Base-by-base conservation (phyloP, 1,284 basidiomycete species). In the Ceratobasidium sp. region DNA sequence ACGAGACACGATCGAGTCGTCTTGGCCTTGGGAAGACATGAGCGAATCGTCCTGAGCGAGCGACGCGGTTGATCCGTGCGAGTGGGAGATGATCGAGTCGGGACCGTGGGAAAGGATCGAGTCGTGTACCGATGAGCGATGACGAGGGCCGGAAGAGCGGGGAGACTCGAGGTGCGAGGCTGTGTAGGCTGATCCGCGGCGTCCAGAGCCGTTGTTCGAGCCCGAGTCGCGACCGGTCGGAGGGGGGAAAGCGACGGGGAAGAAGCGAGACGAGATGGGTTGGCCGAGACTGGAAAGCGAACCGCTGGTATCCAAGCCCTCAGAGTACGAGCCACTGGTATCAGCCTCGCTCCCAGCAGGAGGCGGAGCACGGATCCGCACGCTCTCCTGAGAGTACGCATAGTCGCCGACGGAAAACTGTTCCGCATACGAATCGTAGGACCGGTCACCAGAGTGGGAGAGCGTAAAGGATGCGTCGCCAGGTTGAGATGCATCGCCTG, bases 201-300 rank as follows among this genome's bases (percentile, higher is more conserved):
- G 54, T 56, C 72, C 8, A 77, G 77, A 7, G 73, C 75, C 47
- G 73, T 71, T 62, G 57, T 29, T 38, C 20, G 55, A 67, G 22
- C 60, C 55, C n/a, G 54, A 53, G 12, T 34, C 45, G 2, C 47
- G 34, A 12, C 73, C 74, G 31, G 70, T 56, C 22, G 86, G 86
- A 8, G 82, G 82, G 29, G 87, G 84, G 78, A 86, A 85, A 69
- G 85, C 82, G 82, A 91, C 90, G 3, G 88, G 90, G 75, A 89
- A 90, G 0, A 67, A 67, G 10, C 87, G 83, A 4, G 87, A 86
- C 20, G 79, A 77, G 60, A 92, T 81, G 0, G 89, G 90, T n/a
- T 88, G 87, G 1, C 90, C 91, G 5, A 92, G 83, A 73, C 87
- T 89, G 4, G 90, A 91, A 85, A 92, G 86, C 3, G 90, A 92